phyloP scores from a whole-genome alignment of 176 grass and related monocot species.

The Oryza meyeriana region DNA sequence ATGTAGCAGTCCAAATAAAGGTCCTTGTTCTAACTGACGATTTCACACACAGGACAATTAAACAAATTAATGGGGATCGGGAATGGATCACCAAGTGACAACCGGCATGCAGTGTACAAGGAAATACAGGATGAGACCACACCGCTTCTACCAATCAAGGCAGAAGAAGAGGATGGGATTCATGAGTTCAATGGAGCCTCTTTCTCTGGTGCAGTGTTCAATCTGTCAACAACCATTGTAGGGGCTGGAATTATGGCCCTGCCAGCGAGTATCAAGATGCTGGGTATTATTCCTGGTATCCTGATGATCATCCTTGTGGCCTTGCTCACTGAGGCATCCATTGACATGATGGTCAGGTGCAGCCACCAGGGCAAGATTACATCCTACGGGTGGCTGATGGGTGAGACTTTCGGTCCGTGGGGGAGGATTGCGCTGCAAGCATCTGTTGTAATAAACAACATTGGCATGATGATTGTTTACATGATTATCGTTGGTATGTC shows the following conservation, averaged over 20 bases:
- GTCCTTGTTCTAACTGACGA: neutral
- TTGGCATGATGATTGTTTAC: slow-evolving; percentile 71
- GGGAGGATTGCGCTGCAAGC: slow-evolving; percentile 68
- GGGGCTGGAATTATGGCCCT: slow-evolving; percentile 95
- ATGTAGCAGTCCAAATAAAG: neutral
- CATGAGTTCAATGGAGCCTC: slow-evolving; percentile 57
- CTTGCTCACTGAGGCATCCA: slow-evolving; percentile 68
- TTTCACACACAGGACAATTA: slow-evolving; percentile 3
- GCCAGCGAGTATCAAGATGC: slow-evolving; percentile 77
- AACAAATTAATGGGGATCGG: slow-evolving; percentile 42
- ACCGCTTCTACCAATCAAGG: slow-evolving; percentile 44
- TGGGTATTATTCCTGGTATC: slow-evolving; percentile 79
- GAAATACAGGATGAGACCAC: slow-evolving; percentile 35
- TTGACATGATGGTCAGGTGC: slow-evolving; percentile 80
- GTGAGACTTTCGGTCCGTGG: slow-evolving; percentile 45
- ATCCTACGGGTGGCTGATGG: slow-evolving; percentile 73
- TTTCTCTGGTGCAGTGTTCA: slow-evolving; percentile 80
- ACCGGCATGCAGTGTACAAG: neutral
- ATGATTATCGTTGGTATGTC: slow-evolving; percentile 87
- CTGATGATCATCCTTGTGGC: slow-evolving; percentile 71
- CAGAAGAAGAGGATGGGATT: slow-evolving; percentile 28
- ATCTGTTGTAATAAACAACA: slow-evolving; percentile 73
- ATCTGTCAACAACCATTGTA: slow-evolving; percentile 74
- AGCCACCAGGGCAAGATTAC: slow-evolving; percentile 58
- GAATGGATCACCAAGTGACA: slow-evolving; percentile 18